Evolutionary conservation across 2,329 filamentous ascomycete species (phyloP), one percentile per base, ranked within the genome.

Genomic region (Neopestalotiopsis sp.): DNA sequence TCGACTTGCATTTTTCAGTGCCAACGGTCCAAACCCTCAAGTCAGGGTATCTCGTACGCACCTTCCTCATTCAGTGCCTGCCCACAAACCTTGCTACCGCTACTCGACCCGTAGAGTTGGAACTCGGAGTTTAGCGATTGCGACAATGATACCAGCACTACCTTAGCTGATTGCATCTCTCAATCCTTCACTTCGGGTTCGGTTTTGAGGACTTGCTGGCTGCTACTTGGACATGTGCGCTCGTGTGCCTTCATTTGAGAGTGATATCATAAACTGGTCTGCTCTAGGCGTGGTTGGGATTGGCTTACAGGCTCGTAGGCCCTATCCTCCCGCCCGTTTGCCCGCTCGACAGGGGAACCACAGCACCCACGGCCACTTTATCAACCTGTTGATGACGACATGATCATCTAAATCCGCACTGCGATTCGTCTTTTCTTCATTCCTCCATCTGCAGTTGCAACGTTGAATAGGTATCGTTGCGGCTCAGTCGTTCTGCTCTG

Each of bases 21-120:
- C 30, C 30, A 30, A 34, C 24, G 6, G 24, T 10, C 20, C 24
- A 14, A 14, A 59, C 17, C n/a, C 57, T 24, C 30, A 28, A 28
- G 24, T 59, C 57, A 24, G 30, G 24, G 20, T 28, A n/a, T 10
- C 10, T 28, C 57, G 6, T 13, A 34, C 13, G 9, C 59, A 62
- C 59, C 59, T 62, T 62, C 59, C 59, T 62, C 30, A 34, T 62
- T 20, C 9, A 40, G 59, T 20, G 40, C 30, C 34, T 38, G 32
- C 17, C n/a, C n/a, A 34, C 30, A 52, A 52, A n/a, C 17, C 20
- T 52, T 49, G 42, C n/a, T 49, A n/a, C 32, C 17, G 28, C 58
- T 58, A 58, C 28, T 61, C 13, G 59, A 62, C 28, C 59, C 59
- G 32, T 20, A 62, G 59, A 62, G 14, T 62, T 62, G 59, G 59